phyloP scores from a whole-genome alignment of 805 yeast genomes.

The Cyberlindnera lachancei region DNA sequence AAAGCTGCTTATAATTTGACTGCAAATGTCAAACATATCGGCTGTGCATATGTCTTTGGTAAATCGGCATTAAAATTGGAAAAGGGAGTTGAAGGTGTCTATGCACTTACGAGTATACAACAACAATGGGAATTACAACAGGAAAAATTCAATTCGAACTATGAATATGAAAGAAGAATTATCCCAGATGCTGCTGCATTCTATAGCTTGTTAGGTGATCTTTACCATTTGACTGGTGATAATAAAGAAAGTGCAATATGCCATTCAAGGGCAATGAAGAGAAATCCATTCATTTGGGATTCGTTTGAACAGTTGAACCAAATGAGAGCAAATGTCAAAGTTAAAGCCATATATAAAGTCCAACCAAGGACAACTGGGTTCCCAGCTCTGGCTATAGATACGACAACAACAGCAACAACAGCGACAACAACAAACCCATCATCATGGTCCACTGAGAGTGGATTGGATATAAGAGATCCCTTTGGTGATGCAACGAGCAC shows the following conservation, averaged over 20 bases:
- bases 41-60: slow-evolving; percentile 72
- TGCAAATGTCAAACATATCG: slow-evolving; percentile 47
- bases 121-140: slow-evolving; percentile 28
- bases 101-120: slow-evolving; percentile 34
- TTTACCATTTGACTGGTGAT: slow-evolving; percentile 54
- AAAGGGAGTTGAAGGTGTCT: slow-evolving; percentile 54
- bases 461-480: slow-evolving; percentile 22
- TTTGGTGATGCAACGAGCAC: slow-evolving; percentile 20
- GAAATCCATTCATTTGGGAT: slow-evolving; percentile 81
- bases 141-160: slow-evolving; percentile 18
- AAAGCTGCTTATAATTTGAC: slow-evolving; percentile 54
- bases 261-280: slow-evolving; percentile 60
- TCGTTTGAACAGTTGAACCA: slow-evolving; percentile 71
- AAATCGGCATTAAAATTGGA: slow-evolving; percentile 53
- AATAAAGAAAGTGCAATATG: slow-evolving; percentile 55
- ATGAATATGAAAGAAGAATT: slow-evolving; percentile 29
- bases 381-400: slow-evolving; percentile 6
- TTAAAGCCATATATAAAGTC: slow-evolving; percentile 42
- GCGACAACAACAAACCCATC: too few species aligned
- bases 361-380: slow-evolving; percentile 10
- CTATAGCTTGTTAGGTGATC: slow-evolving; percentile 60
- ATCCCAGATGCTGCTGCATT: slow-evolving; percentile 68
- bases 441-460: too few species aligned
- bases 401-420: slow-evolving; percentile 1
- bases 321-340: slow-evolving; percentile 63